phyloP scores from a whole-genome alignment of 2,329 filamentous ascomycete species.

The Cercospora citrullina region DNA sequence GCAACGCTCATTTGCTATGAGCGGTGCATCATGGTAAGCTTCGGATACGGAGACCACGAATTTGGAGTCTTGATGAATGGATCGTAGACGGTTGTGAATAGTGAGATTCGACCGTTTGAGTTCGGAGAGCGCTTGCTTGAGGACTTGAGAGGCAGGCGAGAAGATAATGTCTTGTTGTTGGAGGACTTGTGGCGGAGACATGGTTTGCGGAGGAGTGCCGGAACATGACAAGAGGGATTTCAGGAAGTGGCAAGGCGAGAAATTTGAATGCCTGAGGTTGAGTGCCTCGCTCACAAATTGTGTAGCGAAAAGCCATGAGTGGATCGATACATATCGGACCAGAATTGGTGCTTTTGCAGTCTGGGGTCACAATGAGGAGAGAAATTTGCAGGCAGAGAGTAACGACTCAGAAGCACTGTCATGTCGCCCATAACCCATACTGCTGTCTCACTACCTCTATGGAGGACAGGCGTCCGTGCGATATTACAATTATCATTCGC shows the following conservation, averaged over 20 bases:
- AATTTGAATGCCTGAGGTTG: not conserved
- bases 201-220: not conserved
- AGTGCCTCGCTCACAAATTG: not conserved
- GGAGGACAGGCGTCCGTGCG: not conserved
- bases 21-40: slow-evolving; percentile 59
- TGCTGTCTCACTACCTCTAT: not conserved
- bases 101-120: slow-evolving; percentile 76
- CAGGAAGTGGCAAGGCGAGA: not conserved
- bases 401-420: not conserved
- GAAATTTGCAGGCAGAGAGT: not conserved
- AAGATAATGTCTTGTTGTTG: slow-evolving; percentile 52
- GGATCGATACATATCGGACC: not conserved
- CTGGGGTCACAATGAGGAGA: not conserved
- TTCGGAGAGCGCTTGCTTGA: slow-evolving; percentile 68
- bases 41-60: slow-evolving; percentile 68
- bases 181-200: slow-evolving; percentile 11
- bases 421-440: not conserved
- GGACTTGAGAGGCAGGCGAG: slow-evolving; percentile 58
- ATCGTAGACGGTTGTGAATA: slow-evolving; percentile 76
- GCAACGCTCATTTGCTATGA: slow-evolving; percentile 91
- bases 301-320: too few species aligned
- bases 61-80: slow-evolving; percentile 71
- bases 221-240: not conserved
- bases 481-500: not conserved
- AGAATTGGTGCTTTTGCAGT: not conserved